Conservation (phyloP, 331 rosid species). For the Quercus lobata region DNA sequence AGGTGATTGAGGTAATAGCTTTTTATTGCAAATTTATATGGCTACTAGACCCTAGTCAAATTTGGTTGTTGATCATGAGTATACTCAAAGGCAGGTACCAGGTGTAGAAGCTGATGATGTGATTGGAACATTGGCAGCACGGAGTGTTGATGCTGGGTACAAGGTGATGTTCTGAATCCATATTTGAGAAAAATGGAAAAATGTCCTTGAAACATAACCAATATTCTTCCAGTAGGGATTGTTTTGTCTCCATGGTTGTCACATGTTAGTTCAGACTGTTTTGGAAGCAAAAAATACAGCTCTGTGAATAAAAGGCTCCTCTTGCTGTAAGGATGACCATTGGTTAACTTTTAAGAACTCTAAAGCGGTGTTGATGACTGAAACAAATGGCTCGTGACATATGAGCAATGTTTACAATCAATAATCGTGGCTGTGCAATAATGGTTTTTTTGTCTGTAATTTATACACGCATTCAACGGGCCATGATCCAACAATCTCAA, state of each 20-base stretch:
- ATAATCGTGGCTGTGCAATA: background rate
- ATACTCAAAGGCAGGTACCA: conserved; percentile 66
- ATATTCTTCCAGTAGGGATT: background rate
- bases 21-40: conserved; percentile 16
- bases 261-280: background rate
- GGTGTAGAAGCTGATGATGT: conserved; percentile 99
- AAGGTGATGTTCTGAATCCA: conserved; percentile 56
- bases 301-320: too few species aligned
- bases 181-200: conserved; percentile 16
- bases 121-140: conserved; percentile 87
- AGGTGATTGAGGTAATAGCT: conserved; percentile 79
- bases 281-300: too few species aligned
- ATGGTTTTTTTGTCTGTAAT: too few species aligned
- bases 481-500: too few species aligned
- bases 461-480: too few species aligned
- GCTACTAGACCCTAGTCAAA: conserved; percentile 11
- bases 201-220: background rate
- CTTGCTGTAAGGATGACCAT: background rate
- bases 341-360: background rate
- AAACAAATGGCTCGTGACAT: background rate
- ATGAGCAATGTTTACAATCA: background rate
- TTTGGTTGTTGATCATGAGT: conserved; percentile 17
- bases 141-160: conserved; percentile 82
- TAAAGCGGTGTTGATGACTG: background rate
- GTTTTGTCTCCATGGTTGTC: background rate